Evolutionary conservation across 2,329 filamentous ascomycete species (phyloP), one percentile per base, ranked within the genome.

Genomic region (Cladophialophora chaetospira): DNA sequence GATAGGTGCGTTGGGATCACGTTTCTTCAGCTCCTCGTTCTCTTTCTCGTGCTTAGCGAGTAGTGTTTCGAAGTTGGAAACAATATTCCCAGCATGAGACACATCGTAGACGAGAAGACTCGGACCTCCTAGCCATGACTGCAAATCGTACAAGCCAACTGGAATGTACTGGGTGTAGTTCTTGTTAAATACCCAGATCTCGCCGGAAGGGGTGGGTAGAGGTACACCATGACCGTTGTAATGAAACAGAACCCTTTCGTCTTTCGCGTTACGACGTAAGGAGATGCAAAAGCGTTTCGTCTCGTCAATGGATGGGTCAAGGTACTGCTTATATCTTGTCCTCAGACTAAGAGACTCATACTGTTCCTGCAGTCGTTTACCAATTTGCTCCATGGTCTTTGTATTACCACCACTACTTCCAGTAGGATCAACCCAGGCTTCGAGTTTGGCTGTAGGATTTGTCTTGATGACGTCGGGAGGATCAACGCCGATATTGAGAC

Each of bases 161-260:
- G 94, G 94, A 38, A 99, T 99, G 70, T 99, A 99, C 73, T 99
- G 94, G 0, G 94, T 99, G 71, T 97, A 99, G 65, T 91, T 97
- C 66, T 94, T 93, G 74, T 99, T 99, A 73, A 99, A 99, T 4
- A 97, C 95, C 94, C 94, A 99, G 17, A 99, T 96, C 72, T 99
- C 94, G 11, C 94, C 94, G 3, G 93, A 97, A 2, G 89, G 86
- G 0, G 94, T 99, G 2, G 94, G 94, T 68, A 97, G 91, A 1
- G 94, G 94, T 9, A 99, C 94, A 44, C 94, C 94, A 72, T 99
- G 94, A 13, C 94, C 94, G 67, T 99, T 99, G 79, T 99, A 99
- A 71, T 99, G 94, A 67, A 99, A 90, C n/a, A 99, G 78, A 1
- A 99, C 91, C 47, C 94, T 82, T 76, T 99, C 94, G 57, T 97